phyloP scores from a whole-genome alignment of 192 early-diverging fungal genomes.

The Thamnidium elegans region DNA sequence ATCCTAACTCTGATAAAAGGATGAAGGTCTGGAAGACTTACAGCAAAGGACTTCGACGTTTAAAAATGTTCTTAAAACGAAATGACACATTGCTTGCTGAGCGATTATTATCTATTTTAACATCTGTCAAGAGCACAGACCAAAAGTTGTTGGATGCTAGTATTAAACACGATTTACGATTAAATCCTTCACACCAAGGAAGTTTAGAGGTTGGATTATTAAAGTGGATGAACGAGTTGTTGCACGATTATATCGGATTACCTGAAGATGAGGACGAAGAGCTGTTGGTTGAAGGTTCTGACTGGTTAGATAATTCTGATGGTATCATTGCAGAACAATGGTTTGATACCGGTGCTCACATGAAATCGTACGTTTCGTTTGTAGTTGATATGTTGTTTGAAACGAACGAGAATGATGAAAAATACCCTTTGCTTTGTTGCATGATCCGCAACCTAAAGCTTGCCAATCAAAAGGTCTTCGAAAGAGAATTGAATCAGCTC shows the following conservation, averaged over 20 bases:
- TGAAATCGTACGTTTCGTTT: background rate
- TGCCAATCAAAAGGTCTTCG: constrained; percentile 24
- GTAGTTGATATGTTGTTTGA: background rate
- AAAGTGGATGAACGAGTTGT: constrained; percentile 30
- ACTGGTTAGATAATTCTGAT: background rate
- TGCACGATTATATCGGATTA: constrained; percentile 27
- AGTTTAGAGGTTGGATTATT: constrained; percentile 14
- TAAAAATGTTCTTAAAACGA: constrained; percentile 18
- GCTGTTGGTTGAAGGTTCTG: background rate
- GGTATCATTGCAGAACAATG: background rate
- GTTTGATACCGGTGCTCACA: constrained; percentile 16
- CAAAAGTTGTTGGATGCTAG: background rate
- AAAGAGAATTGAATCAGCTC: background rate
- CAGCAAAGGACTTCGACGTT: constrained; percentile 8
- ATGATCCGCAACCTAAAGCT: constrained; percentile 19
- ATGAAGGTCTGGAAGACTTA: background rate
- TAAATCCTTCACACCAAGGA: background rate
- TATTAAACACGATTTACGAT: background rate
- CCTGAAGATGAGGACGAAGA: constrained; percentile 28
- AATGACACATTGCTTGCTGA: constrained; percentile 15
- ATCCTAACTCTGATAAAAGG: background rate
- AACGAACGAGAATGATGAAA: background rate
- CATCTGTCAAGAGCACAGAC: background rate
- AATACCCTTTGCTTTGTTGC: constrained; percentile 1
- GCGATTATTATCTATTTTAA: constrained; percentile 13